Conservation (phyloP, 768 basidiomycete genomes). For the Phanerochaete sordida region DNA sequence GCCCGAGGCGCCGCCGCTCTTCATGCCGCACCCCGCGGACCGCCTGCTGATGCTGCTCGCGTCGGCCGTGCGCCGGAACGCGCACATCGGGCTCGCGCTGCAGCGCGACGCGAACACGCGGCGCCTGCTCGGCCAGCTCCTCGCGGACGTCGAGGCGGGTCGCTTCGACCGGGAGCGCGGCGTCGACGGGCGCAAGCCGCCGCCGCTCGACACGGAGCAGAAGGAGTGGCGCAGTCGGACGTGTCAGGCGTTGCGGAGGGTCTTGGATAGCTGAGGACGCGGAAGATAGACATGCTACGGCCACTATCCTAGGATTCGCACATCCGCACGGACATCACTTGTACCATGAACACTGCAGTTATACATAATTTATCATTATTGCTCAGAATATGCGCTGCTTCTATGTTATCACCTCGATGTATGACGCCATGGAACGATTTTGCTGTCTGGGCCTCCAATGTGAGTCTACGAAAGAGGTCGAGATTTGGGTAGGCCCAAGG, state of each 20-base stretch:
- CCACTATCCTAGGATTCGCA: no score
- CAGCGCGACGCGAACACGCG: background rate
- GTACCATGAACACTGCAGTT: no score
- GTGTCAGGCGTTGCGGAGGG: background rate
- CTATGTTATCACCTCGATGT: no score
- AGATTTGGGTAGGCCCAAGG: no score
- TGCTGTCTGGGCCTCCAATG: no score
- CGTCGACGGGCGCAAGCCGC: background rate
- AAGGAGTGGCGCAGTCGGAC: background rate
- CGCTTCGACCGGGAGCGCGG: background rate
- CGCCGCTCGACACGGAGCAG: background rate
- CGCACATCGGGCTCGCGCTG: background rate
- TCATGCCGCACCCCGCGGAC: constrained; percentile 4
- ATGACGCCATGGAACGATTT: no score
- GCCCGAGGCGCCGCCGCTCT: background rate
- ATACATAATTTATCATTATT: no score
- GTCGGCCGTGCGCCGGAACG: background rate
- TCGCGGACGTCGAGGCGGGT: background rate
- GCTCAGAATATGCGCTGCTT: no score
- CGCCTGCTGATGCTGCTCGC: constrained; percentile 1
- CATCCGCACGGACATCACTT: no score
- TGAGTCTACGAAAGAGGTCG: no score
- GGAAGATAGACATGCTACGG: background rate
- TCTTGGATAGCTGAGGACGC: background rate
- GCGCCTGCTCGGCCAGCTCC: background rate